These are phyloP conservation scores for Colletotrichum sp. DNA, from an alignment of 2,329 filamentous ascomycete genomes.

Conservation along the genomic window DNA sequence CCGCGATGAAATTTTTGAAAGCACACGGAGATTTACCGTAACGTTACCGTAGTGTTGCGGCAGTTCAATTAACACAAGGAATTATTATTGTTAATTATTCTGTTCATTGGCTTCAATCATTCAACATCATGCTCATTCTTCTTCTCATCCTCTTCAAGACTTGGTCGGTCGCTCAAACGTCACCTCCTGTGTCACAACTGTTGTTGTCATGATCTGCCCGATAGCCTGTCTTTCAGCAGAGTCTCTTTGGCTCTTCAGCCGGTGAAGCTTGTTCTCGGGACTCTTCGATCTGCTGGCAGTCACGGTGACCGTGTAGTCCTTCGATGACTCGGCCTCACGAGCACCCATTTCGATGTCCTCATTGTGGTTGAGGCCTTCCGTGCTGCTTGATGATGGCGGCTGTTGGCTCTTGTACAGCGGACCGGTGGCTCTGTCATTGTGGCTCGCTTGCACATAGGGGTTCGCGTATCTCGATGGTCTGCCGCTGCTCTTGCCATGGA, in stretches of 20 bases:
- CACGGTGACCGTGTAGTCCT: not conserved
- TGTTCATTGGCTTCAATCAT: not conserved
- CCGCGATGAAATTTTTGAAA: not conserved
- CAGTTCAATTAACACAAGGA: not conserved
- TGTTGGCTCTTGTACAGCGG: not conserved
- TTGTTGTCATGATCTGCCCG: conserved; percentile 25
- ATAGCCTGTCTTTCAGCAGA: not conserved
- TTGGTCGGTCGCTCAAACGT: not conserved
- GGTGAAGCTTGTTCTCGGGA: not conserved
- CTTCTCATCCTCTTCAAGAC: not conserved
- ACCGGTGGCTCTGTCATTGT: conserved; percentile 20
- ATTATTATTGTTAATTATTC: not conserved
- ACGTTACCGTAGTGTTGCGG: not conserved
- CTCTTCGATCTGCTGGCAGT: not conserved
- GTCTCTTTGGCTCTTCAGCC: not conserved
- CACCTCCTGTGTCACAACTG: conserved; percentile 26
- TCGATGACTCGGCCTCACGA: not conserved
- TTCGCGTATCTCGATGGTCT: not conserved
- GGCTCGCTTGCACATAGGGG: conserved; percentile 2
- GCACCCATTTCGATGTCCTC: conserved; percentile 1
- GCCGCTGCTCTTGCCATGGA: not conserved
- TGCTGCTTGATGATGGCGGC: not conserved
- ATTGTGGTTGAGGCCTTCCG: not conserved
- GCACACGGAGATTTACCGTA: not conserved
- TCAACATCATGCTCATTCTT: not conserved